These are phyloP conservation scores for Boletales sp. DNA, from an alignment of 768 basidiomycete species.

Conservation along the genomic window DNA sequence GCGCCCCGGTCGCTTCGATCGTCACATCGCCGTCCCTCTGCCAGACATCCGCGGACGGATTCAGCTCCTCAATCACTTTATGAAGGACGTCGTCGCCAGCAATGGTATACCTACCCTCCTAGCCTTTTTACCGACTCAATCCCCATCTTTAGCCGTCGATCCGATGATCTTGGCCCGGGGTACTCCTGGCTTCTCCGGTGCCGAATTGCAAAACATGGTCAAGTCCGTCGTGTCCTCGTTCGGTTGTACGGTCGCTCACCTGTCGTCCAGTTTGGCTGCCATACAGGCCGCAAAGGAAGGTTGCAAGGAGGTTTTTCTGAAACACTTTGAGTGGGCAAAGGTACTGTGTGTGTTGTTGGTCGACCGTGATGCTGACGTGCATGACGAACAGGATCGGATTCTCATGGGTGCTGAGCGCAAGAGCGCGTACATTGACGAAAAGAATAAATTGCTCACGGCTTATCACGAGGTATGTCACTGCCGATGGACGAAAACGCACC, in stretches of 20 bases:
- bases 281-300: slow-evolving; percentile 91
- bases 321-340: slow-evolving; percentile 98
- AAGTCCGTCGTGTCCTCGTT: slow-evolving; percentile 55
- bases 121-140: neutral
- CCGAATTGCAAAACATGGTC: slow-evolving; percentile 95
- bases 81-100: slow-evolving; percentile 70
- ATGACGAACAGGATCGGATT: slow-evolving; percentile 70
- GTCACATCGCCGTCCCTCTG: slow-evolving; percentile 85
- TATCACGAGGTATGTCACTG: slow-evolving; percentile 78
- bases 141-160: slow-evolving; percentile 60
- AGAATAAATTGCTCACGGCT: slow-evolving; percentile 85
- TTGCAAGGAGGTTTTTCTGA: slow-evolving; percentile 63
- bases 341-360: slow-evolving; percentile 32
- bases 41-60: slow-evolving; percentile 93
- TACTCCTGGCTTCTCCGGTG: slow-evolving; percentile 94
- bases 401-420: slow-evolving; percentile 95
- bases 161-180: slow-evolving; percentile 87
- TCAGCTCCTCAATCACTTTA: slow-evolving; percentile 91
- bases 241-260: neutral
- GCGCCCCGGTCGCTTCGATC: slow-evolving; percentile 95
- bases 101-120: slow-evolving; percentile 39
- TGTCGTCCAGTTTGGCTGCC: slow-evolving; percentile 67
- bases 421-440: slow-evolving; percentile 83
- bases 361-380: neutral
- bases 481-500: neutral